Conservation (phyloP, 345 rosid genomes). For the Zanthoxylum bungeanum region DNA sequence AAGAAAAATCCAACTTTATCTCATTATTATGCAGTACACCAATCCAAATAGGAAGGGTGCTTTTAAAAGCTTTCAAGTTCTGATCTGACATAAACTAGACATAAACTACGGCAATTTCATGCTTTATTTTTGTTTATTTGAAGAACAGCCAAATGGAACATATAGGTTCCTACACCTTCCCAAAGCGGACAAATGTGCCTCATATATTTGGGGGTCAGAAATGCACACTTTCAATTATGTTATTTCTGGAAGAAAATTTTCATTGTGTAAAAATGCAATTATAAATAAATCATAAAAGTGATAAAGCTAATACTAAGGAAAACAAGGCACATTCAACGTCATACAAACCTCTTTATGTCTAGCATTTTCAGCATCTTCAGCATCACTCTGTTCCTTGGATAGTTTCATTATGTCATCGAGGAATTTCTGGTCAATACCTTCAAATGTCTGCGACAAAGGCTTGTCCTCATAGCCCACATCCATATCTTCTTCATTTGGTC, state of each 20-base stretch:
- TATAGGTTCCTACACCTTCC: too few relatives aligned
- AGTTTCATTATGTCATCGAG: constrained; percentile 63
- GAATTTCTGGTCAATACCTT: constrained; percentile 69
- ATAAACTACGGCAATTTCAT: too few relatives aligned
- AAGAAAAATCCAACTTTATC: too few relatives aligned
- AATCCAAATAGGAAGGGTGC: too few relatives aligned
- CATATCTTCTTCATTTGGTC: constrained; percentile 48
- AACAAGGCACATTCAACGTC: constrained; percentile 2
- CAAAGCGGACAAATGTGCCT: too few relatives aligned
- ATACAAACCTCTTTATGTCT: constrained; percentile 84
- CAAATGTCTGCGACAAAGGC: constrained; percentile 46
- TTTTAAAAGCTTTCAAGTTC: too few relatives aligned
- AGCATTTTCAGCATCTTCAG: constrained; percentile 79
- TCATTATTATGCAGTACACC: neutral
- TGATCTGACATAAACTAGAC: too few relatives aligned
- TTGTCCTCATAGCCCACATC: constrained; percentile 50
- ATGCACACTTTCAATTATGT: too few relatives aligned
- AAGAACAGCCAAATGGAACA: too few relatives aligned
- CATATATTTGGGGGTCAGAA: too few relatives aligned
- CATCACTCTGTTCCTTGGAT: constrained; percentile 65
- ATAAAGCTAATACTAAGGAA: neutral
- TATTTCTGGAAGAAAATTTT: neutral
- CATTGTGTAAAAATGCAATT: neutral
- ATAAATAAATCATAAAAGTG: neutral
- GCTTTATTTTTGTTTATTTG: too few relatives aligned